Conservation (phyloP, 768 basidiomycete genomes). For the Russula griseocarnosa region DNA sequence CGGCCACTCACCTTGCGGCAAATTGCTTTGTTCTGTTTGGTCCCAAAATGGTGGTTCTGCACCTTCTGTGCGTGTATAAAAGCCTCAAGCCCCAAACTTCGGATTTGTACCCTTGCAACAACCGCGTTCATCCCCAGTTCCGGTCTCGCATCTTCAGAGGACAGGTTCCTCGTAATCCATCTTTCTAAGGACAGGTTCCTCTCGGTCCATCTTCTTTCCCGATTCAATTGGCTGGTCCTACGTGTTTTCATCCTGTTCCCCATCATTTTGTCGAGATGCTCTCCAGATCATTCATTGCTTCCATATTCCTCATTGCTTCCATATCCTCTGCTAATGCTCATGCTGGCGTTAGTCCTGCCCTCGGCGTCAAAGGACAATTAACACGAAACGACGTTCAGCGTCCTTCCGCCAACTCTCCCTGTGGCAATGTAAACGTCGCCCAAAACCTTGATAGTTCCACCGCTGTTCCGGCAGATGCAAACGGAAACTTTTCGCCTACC, state of each 20-base stretch:
- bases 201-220: no score
- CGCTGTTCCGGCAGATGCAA: slow-evolving; percentile 31
- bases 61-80: slow-evolving; percentile 6
- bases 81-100: background rate
- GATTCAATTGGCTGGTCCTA: slow-evolving; percentile 3
- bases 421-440: slow-evolving; percentile 45
- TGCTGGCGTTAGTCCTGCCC: slow-evolving; percentile 42
- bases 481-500: slow-evolving; percentile 43
- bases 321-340: slow-evolving; percentile 42
- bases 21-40: background rate
- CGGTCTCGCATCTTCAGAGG: slow-evolving; percentile 6
- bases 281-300: slow-evolving; percentile 33
- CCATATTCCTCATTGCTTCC: slow-evolving; percentile 36
- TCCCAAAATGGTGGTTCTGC: background rate
- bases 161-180: slow-evolving; percentile 11
- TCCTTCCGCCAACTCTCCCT: slow-evolving; percentile 36
- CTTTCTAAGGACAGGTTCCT: no score
- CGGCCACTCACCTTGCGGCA: background rate
- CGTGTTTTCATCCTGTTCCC: no score
- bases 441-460: slow-evolving; percentile 39
- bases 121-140: background rate
- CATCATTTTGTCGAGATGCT: slow-evolving; percentile 27
- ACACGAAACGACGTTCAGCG: slow-evolving; percentile 34
- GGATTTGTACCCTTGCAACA: background rate
- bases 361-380: slow-evolving; percentile 34